phyloP scores from a whole-genome alignment of 208 protist genomes.

The Trypanosoma mega region DNA sequence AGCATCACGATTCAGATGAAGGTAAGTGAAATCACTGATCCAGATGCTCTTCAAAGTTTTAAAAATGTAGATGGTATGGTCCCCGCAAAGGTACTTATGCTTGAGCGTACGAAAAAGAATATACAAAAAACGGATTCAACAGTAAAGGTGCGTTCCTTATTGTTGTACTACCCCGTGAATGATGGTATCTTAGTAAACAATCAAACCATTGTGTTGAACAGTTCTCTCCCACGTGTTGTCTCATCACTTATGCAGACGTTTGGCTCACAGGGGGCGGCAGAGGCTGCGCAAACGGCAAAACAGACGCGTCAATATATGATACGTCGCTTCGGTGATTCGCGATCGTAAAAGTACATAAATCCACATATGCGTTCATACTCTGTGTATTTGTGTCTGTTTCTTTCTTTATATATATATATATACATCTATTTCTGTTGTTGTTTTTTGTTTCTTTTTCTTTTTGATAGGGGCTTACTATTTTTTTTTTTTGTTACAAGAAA shows the following conservation, averaged over 20 bases:
- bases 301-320: constrained; percentile 78
- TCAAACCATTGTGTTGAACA: constrained; percentile 85
- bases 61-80: constrained; percentile 67
- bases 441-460: too few relatives aligned
- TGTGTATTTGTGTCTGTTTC: background rate
- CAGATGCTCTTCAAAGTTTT: constrained; percentile 41
- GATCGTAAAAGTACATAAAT: constrained; percentile 27
- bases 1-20: constrained; percentile 87
- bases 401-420: constrained; percentile 4
- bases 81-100: constrained; percentile 70
- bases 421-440: background rate
- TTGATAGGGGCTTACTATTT: too few relatives aligned
- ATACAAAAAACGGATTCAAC: constrained; percentile 77
- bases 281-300: constrained; percentile 72
- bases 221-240: constrained; percentile 69
- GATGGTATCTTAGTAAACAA: constrained; percentile 81
- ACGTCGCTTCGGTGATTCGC: constrained; percentile 55
- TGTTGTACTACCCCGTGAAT: constrained; percentile 87
- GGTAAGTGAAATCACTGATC: constrained; percentile 79
- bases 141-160: constrained; percentile 82
- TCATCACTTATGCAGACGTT: constrained; percentile 83
- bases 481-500: too few relatives aligned
- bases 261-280: constrained; percentile 66
- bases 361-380: background rate
- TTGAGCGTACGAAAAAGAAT: constrained; percentile 89